Evolutionary conservation across 768 basidiomycete species (phyloP), one percentile per base, ranked within the genome.

Genomic region (Lentinula aciculospora): DNA sequence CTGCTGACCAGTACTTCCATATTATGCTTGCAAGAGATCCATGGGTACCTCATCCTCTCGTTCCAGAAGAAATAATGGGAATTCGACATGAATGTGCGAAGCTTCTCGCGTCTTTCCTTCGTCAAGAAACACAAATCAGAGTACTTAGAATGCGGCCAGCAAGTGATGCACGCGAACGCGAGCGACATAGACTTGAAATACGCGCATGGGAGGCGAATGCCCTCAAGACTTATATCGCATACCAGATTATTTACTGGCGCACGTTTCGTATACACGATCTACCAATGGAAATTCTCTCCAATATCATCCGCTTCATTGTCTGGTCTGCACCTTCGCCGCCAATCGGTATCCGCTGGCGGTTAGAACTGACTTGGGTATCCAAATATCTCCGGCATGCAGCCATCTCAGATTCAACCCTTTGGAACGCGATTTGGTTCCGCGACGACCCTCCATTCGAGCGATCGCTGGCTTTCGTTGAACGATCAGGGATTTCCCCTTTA

Each of bases 361-460:
- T 83, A 32, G 65, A 64, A 50, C 65, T 89, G 58, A 84, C 85
- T 8, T 83, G 80, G 76, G 78, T 82, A 19, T 89, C 85, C 64
- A 72, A 69, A 55, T 70, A 69, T 39, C 85, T 85, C 84, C 76
- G 85, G 53, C 67, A 67, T 31, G 65, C 79, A 17, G 77, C 78
- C 53, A 67, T 80, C 32, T 67, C 66, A 21, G 81, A 86, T 62
- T 63, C 74, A 1, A 81, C 78, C 17, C 60, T 86, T 29, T 87
- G 85, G 85, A 86, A 79, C 62, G 80, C 82, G 17, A 75, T 90
- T 57, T 85, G 80, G 80, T 85, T 88, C 65, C 74, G 75, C 49
- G 82, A 85, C 40, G 56, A 63, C 13, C 74, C 80, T 47, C 72
- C 77, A 13, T 83, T 79, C 61, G 67, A 74, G 15, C 78, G 80